These are phyloP conservation scores for Porodaedalea pini DNA, from an alignment of 1,284 basidiomycete species.

Conservation along the genomic window DNA sequence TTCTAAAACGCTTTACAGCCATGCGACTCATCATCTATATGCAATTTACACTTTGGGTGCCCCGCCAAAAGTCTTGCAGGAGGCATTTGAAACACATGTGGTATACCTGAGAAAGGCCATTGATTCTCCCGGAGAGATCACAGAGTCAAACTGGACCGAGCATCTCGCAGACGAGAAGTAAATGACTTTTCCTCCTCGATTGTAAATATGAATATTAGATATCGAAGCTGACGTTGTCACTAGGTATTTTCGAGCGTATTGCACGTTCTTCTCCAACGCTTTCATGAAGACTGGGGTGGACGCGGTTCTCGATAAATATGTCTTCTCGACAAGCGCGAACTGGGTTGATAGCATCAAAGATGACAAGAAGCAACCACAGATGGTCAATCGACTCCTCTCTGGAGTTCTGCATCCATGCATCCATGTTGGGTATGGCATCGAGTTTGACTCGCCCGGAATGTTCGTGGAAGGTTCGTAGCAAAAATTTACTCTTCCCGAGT, in stretches of 20 bases:
- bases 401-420: conserved; percentile 65
- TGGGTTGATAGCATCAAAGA: conserved; percentile 29
- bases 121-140: conserved; percentile 42
- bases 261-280: conserved; percentile 49
- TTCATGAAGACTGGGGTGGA: conserved; percentile 42
- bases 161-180: conserved; percentile 50
- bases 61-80: conserved; percentile 36
- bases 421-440: conserved; percentile 59
- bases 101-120: conserved; percentile 38
- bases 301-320: conserved; percentile 48
- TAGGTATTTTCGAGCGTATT: conserved; percentile 58
- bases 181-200: conserved; percentile 11
- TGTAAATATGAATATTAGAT: neutral
- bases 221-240: neutral
- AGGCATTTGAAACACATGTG: conserved; percentile 41
- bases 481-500: neutral
- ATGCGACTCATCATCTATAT: conserved; percentile 48
- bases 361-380: conserved; percentile 42
- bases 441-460: conserved; percentile 61
- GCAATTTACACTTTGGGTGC: conserved; percentile 51
- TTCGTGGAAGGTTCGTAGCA: conserved; percentile 54
- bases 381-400: conserved; percentile 58
- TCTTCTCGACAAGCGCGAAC: conserved; percentile 56
- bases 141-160: conserved; percentile 41
- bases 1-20: conserved; percentile 31